Evolutionary conservation across 371 early-diverging fungal genomes (phyloP).

Genomic region (Zychaea mexicana): DNA sequence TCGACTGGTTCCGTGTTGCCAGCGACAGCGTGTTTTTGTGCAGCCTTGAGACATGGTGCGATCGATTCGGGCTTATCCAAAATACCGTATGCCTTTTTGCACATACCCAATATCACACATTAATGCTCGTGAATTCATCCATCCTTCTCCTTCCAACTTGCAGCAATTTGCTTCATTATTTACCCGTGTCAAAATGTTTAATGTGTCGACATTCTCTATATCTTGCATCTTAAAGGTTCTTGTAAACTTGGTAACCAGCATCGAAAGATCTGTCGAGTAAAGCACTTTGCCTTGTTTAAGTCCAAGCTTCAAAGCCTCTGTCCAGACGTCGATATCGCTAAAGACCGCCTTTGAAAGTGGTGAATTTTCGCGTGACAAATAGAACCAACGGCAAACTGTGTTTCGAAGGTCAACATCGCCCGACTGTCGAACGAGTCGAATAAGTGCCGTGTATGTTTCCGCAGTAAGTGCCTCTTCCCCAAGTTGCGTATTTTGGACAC

Average conservation of each 20-base stretch:
- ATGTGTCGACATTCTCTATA: slow-evolving; percentile 22
- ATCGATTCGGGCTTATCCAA: slow-evolving; percentile 15
- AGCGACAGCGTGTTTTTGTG: not conserved
- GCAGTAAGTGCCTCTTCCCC: not conserved
- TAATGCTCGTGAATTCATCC: not conserved
- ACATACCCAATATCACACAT: not conserved
- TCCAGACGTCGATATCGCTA: slow-evolving; percentile 34
- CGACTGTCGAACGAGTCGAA: not conserved
- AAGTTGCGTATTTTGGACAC: not conserved
- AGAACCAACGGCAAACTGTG: slow-evolving; percentile 27
- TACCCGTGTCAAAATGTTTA: slow-evolving; percentile 42
- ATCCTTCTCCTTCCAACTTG: not conserved
- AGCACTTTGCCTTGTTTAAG: slow-evolving; percentile 23
- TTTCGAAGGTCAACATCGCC: not conserved
- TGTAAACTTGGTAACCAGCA: slow-evolving; percentile 24
- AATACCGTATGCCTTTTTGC: slow-evolving; percentile 31
- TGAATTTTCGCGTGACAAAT: slow-evolving; percentile 5
- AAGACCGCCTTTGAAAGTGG: slow-evolving; percentile 13
- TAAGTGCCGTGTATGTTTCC: not conserved
- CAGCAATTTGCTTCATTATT: not conserved
- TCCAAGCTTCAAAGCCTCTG: slow-evolving; percentile 28
- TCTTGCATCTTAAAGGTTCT: slow-evolving; percentile 17
- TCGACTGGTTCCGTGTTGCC: not conserved
- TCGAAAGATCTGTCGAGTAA: slow-evolving; percentile 25
- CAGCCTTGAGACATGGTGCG: not conserved